These are phyloP conservation scores for Daldinia decipiens DNA, from an alignment of 495 filamentous ascomycete species.

Conservation along the genomic window DNA sequence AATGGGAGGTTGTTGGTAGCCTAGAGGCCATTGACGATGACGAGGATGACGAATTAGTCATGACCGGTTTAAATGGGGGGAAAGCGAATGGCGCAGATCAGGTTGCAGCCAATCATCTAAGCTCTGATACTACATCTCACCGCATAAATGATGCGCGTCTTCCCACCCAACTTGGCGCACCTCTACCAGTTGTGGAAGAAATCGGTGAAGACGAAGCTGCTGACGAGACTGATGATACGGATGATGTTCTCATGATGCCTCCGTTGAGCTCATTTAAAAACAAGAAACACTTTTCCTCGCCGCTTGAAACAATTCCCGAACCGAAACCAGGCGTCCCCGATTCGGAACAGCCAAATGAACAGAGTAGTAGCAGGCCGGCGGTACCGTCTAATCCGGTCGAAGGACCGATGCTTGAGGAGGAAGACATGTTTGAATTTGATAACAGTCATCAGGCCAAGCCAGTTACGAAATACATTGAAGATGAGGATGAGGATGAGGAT, in stretches of 20 bases:
- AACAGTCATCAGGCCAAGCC: conserved; percentile 10
- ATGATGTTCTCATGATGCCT: conserved; percentile 44
- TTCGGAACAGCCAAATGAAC: not conserved
- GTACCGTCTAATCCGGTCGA: conserved; percentile 2
- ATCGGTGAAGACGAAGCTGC: conserved; percentile 18
- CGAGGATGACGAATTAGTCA: conserved; percentile 48
- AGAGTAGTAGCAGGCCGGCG: not conserved
- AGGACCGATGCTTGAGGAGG: conserved; percentile 34
- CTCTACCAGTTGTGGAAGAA: conserved; percentile 29
- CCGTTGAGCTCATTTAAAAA: conserved; percentile 44
- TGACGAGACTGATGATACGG: conserved; percentile 27
- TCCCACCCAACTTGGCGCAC: conserved; percentile 28
- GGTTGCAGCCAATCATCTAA: not conserved
- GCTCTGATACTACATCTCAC: conserved; percentile 20
- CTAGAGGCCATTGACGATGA: conserved; percentile 46
- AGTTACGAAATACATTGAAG: conserved; percentile 38
- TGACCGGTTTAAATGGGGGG: conserved; percentile 39
- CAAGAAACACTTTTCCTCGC: conserved; percentile 44
- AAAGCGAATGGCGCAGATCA: conserved; percentile 30
- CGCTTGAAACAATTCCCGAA: conserved; percentile 22
- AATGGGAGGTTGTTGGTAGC: conserved; percentile 56
- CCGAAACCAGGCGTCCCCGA: conserved; percentile 5
- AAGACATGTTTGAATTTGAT: conserved; percentile 48
- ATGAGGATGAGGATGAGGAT: conserved; percentile 31
- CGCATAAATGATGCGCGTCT: conserved; percentile 36